A percentile compares a stretch with the other conserved stretches of the same genome.
Conservation (phyloP, 148 eudicot species). For the Heliamphora exappendiculata region DNA sequence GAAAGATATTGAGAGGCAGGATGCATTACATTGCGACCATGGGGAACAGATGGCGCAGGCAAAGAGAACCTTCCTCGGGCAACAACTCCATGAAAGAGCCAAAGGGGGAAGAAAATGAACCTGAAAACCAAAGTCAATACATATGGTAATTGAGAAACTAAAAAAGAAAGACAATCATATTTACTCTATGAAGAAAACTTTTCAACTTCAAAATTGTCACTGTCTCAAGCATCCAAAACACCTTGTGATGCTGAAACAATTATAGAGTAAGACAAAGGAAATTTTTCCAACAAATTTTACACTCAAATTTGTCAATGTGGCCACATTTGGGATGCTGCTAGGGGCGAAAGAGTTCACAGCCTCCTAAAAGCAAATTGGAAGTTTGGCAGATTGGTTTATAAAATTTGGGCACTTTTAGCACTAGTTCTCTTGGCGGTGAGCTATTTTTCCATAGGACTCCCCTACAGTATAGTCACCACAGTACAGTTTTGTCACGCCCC, state of each 20-base stretch:
- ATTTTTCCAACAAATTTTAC: neutral
- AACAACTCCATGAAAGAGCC: slow-evolving; percentile 87
- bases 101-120: slow-evolving; percentile 75
- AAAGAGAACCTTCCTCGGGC: slow-evolving; percentile 97
- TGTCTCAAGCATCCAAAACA: neutral
- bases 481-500: too few relatives aligned
- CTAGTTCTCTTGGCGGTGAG: too few relatives aligned
- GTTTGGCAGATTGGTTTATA: neutral
- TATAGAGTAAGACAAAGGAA: neutral
- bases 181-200: neutral
- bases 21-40: slow-evolving; percentile 71
- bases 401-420: too few relatives aligned
- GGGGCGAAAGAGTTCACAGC: neutral
- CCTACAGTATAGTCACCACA: too few relatives aligned
- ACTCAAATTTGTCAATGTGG: neutral
- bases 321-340: neutral
- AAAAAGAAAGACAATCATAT: neutral
- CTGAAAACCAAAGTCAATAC: slow-evolving; percentile 38
- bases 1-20: neutral
- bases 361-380: neutral
- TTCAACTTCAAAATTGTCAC: neutral
- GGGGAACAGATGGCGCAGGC: slow-evolving; percentile 94
- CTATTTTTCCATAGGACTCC: too few relatives aligned
- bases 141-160: slow-evolving; percentile 3
- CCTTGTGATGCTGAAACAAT: neutral